Conservation (phyloP, 1,139 yeast genomes). For the Protomyces arabidopsidicola region DNA sequence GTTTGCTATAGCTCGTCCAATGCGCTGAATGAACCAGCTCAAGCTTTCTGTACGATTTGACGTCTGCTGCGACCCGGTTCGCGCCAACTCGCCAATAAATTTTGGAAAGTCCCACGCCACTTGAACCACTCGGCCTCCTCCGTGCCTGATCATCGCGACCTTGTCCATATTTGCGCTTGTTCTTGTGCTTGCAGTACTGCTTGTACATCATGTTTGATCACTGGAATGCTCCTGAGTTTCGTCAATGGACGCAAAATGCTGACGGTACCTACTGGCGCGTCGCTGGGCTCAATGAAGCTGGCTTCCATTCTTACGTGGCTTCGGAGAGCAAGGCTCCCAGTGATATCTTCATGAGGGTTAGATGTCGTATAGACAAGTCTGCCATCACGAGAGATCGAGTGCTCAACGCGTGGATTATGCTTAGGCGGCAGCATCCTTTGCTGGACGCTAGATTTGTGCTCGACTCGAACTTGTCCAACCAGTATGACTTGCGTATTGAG, state of each 20-base stretch:
- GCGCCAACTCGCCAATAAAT: too few species aligned
- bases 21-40: too few species aligned
- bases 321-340: conserved; percentile 16
- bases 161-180: too few species aligned
- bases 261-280: neutral
- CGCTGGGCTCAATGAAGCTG: conserved; percentile 18
- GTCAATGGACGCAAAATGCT: conserved; percentile 1
- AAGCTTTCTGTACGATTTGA: too few species aligned
- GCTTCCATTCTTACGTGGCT: conserved; percentile 11
- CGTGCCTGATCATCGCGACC: too few species aligned
- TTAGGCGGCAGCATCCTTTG: conserved; percentile 5
- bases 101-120: too few species aligned
- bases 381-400: neutral
- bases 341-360: conserved; percentile 3
- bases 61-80: too few species aligned
- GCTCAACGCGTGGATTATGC: neutral
- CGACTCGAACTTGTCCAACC: neutral
- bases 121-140: too few species aligned
- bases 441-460: neutral
- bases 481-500: neutral
- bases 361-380: neutral
- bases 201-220: conserved; percentile 2
- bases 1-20: too few species aligned
- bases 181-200: too few species aligned
- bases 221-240: conserved; percentile 2